Evolutionary conservation across 2,329 filamentous ascomycete genomes (phyloP).

Genomic region (Chaetothyriales sp.): DNA sequence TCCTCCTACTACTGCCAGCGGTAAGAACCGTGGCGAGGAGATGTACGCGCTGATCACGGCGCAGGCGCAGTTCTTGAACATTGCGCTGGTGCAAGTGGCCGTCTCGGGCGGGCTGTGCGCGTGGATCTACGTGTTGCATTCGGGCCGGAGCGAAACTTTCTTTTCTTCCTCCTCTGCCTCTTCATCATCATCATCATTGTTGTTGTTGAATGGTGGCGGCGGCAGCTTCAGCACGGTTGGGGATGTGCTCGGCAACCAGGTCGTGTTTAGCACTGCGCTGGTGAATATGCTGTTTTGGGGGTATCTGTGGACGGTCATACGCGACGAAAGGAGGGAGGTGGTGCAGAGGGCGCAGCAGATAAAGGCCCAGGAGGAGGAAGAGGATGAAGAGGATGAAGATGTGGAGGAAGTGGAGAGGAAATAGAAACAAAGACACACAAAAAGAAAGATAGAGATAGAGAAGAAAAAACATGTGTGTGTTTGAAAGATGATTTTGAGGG

Average conservation of each 20-base stretch:
- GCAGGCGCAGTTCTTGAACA: slow-evolving; percentile 12
- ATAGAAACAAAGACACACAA: too few relatives aligned
- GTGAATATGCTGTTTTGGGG: slow-evolving; percentile 18
- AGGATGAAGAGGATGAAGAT: slow-evolving; percentile 2
- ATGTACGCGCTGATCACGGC: slow-evolving; percentile 9
- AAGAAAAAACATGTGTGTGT: too few relatives aligned
- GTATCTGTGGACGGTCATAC: slow-evolving; percentile 16
- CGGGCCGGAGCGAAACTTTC: background rate
- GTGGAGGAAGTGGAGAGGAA: background rate
- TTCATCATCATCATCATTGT: background rate
- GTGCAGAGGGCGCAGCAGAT: slow-evolving; percentile 6
- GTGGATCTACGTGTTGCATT: slow-evolving; percentile 15
- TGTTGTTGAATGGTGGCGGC: slow-evolving; percentile 1
- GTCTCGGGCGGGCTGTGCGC: slow-evolving; percentile 6
- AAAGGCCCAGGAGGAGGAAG: slow-evolving; percentile 9
- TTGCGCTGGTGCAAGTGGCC: slow-evolving; percentile 11
- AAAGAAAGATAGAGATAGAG: too few relatives aligned
- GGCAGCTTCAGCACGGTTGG: background rate
- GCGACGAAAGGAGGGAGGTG: slow-evolving; percentile 14
- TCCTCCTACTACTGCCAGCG: background rate
- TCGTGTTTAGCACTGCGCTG: slow-evolving; percentile 12
- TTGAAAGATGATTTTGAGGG: too few relatives aligned
- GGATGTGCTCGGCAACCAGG: slow-evolving; percentile 11
- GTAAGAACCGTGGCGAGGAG: slow-evolving; percentile 5
- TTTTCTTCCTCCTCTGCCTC: background rate